phyloP scores from a whole-genome alignment of 2,329 filamentous ascomycete genomes.

The Xylaria sp. region DNA sequence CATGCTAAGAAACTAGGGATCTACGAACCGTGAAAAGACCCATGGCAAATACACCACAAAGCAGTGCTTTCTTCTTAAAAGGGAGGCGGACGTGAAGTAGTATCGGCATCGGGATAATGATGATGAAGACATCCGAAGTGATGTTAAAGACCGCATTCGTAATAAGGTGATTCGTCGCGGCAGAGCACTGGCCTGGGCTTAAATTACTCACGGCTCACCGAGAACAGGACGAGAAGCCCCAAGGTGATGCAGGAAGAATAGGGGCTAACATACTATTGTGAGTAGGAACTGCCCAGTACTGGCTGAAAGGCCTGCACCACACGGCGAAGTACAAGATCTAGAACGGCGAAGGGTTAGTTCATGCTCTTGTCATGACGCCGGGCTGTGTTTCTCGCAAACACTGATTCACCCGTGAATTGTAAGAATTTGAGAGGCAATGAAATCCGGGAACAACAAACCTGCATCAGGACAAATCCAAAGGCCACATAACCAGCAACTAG shows the following conservation, averaged over 20 bases:
- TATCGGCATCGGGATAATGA: slow-evolving; percentile 51
- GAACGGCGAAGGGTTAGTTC: not conserved
- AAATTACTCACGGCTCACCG: slow-evolving; percentile 2
- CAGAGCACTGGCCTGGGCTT: slow-evolving; percentile 48
- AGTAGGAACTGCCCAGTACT: slow-evolving; percentile 55
- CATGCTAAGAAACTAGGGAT: too few species aligned
- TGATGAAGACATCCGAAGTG: slow-evolving; percentile 54
- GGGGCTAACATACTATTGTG: slow-evolving; percentile 37
- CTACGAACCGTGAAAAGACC: slow-evolving; percentile 42
- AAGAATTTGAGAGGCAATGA: not conserved
- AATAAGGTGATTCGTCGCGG: slow-evolving; percentile 52
- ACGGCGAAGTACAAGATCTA: slow-evolving; percentile 29
- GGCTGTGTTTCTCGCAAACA: too few species aligned
- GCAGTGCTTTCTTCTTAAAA: slow-evolving; percentile 47
- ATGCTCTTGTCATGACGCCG: too few species aligned
- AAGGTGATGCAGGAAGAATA: not conserved
- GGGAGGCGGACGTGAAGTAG: slow-evolving; percentile 46
- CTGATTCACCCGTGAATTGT: too few species aligned
- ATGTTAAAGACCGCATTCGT: slow-evolving; percentile 56
- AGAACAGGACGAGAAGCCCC: not conserved
- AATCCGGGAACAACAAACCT: slow-evolving; percentile 29
- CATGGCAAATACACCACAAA: slow-evolving; percentile 43
- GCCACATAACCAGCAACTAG: slow-evolving; percentile 43
- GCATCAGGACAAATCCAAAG: slow-evolving; percentile 45
- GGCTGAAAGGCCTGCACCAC: slow-evolving; percentile 51